A percentile compares a stretch with the other conserved stretches of the same genome.
Evolutionary conservation across 257 asterid genomes (phyloP).

Genomic region (Solanum megistacrolobum): DNA sequence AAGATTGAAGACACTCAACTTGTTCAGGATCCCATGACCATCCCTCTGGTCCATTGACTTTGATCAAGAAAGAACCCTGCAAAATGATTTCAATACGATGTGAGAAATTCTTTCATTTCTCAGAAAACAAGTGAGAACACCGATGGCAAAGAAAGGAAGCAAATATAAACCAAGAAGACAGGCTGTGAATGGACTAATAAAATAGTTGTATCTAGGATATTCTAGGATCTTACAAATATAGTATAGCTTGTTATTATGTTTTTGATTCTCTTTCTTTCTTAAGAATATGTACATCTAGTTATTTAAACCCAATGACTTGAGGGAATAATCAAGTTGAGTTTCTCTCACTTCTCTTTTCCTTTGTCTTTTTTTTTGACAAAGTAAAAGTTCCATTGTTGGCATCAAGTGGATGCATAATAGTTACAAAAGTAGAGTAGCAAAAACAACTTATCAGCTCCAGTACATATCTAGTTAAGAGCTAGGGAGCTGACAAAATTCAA

Average conservation of each 20-base stretch:
- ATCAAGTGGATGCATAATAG: neutral
- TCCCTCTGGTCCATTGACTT: constrained; percentile 90
- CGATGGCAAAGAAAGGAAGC: neutral
- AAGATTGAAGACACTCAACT: constrained; percentile 49
- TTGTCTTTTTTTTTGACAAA: neutral
- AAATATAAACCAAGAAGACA: neutral
- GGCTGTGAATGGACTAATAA: neutral
- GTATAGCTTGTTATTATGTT: neutral
- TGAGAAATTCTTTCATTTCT: neutral
- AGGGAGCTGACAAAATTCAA: neutral
- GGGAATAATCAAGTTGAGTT: neutral
- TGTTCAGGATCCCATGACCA: constrained; percentile 94
- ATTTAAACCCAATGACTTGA: neutral
- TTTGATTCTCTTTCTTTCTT: neutral
- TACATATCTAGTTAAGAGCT: neutral
- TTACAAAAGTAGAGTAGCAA: neutral
- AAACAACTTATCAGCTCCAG: neutral
- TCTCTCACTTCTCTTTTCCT: neutral
- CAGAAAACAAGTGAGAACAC: neutral
- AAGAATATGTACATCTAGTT: neutral
- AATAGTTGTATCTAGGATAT: neutral
- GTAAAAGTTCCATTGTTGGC: neutral
- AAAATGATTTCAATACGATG: constrained; percentile 9
- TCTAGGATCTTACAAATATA: neutral
- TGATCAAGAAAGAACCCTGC: constrained; percentile 88